These are phyloP conservation scores for Croton setiger DNA, from an alignment of 441 rosid genomes.

Conservation along the genomic window DNA sequence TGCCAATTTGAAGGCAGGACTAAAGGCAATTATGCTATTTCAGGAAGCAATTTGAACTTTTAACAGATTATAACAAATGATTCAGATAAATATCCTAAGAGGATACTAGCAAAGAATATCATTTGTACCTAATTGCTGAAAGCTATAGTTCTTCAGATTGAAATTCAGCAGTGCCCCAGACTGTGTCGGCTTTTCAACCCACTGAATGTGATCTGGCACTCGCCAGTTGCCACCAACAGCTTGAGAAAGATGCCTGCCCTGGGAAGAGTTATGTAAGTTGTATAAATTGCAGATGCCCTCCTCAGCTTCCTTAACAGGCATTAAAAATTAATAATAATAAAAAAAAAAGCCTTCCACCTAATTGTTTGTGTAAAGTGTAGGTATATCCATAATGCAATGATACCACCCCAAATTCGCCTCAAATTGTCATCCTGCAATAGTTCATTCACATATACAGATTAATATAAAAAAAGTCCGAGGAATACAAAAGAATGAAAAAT, in stretches of 20 bases:
- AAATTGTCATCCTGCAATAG: constrained; percentile 10
- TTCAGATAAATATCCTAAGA: not conserved
- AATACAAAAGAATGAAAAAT: not conserved
- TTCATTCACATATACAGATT: not conserved
- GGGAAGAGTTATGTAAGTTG: constrained; percentile 63
- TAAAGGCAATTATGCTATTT: not conserved
- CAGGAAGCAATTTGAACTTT: not conserved
- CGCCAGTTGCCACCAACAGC: constrained; percentile 63
- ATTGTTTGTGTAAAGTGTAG: constrained; percentile 23
- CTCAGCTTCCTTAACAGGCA: constrained; percentile 94
- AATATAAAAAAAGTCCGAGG: not conserved
- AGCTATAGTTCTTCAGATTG: constrained; percentile 45
- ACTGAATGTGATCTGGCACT: constrained; percentile 41
- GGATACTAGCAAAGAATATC: not conserved
- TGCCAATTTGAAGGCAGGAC: not conserved
- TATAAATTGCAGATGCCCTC: constrained; percentile 77
- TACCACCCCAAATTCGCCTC: not conserved
- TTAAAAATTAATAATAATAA: constrained; percentile 64
- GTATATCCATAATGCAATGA: constrained; percentile 2
- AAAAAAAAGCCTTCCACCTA: constrained; percentile 27
- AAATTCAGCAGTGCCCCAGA: constrained; percentile 45
- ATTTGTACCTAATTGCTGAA: constrained; percentile 63
- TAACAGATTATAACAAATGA: not conserved
- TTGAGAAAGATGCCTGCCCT: constrained; percentile 54
- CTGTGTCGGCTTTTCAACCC: constrained; percentile 58